Percentiles rank a stretch among this genome's conserved stretches.
Conservation (phyloP, 257 asterid genomes). For the Nicotiana noctiflora region DNA sequence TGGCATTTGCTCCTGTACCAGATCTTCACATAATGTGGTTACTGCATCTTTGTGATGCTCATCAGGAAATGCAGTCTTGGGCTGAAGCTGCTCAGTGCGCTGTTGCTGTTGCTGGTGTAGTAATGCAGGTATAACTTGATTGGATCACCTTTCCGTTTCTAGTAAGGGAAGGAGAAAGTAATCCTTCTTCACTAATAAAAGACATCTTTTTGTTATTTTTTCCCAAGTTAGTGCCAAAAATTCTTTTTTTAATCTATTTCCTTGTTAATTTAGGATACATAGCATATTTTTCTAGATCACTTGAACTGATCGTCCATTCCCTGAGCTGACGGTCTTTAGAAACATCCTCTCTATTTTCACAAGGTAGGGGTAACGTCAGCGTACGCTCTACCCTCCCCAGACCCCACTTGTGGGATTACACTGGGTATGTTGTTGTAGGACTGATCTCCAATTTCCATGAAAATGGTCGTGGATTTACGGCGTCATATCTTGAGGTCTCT, state of each 20-base stretch:
- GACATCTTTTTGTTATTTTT: background rate
- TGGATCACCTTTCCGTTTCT: background rate
- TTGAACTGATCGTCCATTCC: background rate
- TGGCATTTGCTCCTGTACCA: conserved; percentile 99
- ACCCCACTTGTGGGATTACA: too few relatives aligned
- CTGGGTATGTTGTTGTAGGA: too few relatives aligned
- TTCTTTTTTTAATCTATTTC: background rate
- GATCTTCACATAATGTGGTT: conserved; percentile 99
- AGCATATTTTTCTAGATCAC: background rate
- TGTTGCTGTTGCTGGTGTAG: conserved; percentile 99
- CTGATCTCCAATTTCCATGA: background rate
- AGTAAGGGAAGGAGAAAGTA: background rate
- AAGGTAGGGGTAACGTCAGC: too few relatives aligned
- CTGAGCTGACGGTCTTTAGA: too few relatives aligned
- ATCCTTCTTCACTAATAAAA: background rate
- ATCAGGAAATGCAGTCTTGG: conserved; percentile 99
- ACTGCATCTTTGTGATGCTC: conserved; percentile 94
- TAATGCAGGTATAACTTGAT: conserved; percentile 66
- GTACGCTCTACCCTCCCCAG: too few relatives aligned
- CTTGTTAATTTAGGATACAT: background rate
- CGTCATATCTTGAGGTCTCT: background rate
- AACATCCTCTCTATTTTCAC: too few relatives aligned
- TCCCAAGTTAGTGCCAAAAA: background rate
- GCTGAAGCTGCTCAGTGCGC: conserved; percentile 99
- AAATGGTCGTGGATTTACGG: background rate